A percentile compares a stretch with the other conserved stretches of the same genome.
These are phyloP conservation scores for Phialophora chinensis DNA, from an alignment of 2,329 filamentous ascomycete genomes.

Conservation along the genomic window DNA sequence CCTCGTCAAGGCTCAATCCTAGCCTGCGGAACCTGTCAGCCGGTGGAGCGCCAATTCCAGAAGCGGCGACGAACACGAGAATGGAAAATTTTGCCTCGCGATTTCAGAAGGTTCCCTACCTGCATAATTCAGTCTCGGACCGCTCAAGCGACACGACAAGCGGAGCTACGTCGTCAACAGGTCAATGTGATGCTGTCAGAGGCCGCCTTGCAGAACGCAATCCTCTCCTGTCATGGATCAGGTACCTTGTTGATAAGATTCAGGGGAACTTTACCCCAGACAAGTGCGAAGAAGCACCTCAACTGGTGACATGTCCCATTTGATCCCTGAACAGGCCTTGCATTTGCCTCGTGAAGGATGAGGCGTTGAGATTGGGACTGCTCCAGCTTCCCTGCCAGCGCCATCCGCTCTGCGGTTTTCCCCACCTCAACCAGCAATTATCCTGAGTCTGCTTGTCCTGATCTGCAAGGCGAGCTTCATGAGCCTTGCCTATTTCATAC, in stretches of 20 bases:
- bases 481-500: neutral
- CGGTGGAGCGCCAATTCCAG: constrained; percentile 6
- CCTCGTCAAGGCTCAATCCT: neutral
- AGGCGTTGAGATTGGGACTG: constrained; percentile 3
- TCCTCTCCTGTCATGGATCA: neutral
- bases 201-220: neutral
- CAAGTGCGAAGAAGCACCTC: constrained; percentile 9
- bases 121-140: neutral
- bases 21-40: neutral
- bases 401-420: neutral
- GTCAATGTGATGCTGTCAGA: neutral
- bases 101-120: neutral
- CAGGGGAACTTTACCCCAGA: constrained; percentile 14
- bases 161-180: neutral
- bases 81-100: neutral
- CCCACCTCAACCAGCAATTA: neutral
- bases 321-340: neutral
- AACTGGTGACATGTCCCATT: neutral
- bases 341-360: neutral
- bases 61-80: neutral
- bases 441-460: neutral
- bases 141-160: neutral
- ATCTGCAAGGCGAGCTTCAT: neutral
- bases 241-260: neutral
- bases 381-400: neutral